Base-by-base conservation (phyloP, 2,329 filamentous ascomycete species). In the Chaetomiaceae sp. region DNA sequence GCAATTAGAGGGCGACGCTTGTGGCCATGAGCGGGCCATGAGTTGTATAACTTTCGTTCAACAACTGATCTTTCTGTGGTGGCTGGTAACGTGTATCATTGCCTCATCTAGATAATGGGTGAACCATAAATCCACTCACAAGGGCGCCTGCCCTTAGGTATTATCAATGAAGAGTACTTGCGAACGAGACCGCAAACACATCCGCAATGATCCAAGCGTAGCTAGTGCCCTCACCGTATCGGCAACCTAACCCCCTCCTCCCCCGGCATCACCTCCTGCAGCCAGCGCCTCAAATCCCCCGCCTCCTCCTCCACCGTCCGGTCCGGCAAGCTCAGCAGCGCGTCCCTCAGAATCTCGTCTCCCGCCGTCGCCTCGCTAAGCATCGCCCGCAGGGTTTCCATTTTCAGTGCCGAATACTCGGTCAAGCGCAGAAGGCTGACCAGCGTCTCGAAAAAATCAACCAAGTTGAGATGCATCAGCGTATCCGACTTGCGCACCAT, bases 401-500 rank as follows among this genome's bases (percentile, higher is more conserved):
- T 67, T 52, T 70, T 70, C 47, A 68, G 66, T 0, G 54, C 33
- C 0, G 60, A 55, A 16, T 48, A 33, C 65, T 65, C 48, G 60
- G 69, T 67, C 0, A 73, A 68, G 13, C 75, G 67, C 69, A 79
- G 71, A 30, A 77, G 67, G 45, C 71, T 75, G 25, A 81, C 65
- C 18, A 81, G 67, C 7, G 69, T 66, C 66, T 80, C 75, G 59
- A 77, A 77, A 54, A 80, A 81, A 56, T 80, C 75, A n/a, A 78
- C 65, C 18, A 81, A 68, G 48, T 58, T 77, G 6, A 77, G 65
- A 38, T 75, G 72, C 73, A 81, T 76, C 20, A 82, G 68, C 18
- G 67, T 54, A 50, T 82, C 79, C 1, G 67, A 62, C 50, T 62
- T 70, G 53, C 77, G 75, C 23, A 80, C 70, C 78, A 82, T 81